phyloP scores from a whole-genome alignment of 2,329 filamentous ascomycete genomes.

The Alternaria brassicicola region DNA sequence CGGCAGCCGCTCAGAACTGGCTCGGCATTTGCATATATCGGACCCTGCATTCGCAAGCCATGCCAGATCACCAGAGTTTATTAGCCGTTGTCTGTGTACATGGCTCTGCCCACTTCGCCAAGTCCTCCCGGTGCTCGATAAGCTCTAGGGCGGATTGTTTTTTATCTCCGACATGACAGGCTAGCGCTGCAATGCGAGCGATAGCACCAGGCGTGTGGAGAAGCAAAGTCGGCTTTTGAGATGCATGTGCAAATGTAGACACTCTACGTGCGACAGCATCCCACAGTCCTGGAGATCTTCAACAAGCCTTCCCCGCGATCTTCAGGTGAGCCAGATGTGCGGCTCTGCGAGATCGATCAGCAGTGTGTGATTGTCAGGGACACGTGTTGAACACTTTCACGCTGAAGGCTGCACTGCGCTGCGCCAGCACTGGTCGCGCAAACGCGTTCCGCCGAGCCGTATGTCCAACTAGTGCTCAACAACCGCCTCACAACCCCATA shows the following conservation, averaged over 20 bases:
- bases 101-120: conserved; percentile 17
- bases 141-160: conserved; percentile 9
- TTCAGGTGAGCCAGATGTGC: conserved; percentile 27
- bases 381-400: conserved; percentile 12
- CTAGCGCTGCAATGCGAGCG: conserved; percentile 8
- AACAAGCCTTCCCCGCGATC: conserved; percentile 26
- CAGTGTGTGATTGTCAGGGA: conserved; percentile 9
- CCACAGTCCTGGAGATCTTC: conserved; percentile 30
- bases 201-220: conserved; percentile 11
- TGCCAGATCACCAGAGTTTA: conserved; percentile 22
- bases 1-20: conserved; percentile 1
- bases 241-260: conserved; percentile 3
- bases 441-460: neutral
- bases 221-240: conserved; percentile 12
- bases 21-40: conserved; percentile 19
- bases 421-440: neutral
- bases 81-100: conserved; percentile 24
- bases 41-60: conserved; percentile 29
- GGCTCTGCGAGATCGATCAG: conserved; percentile 25
- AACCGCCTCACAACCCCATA: neutral
- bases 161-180: conserved; percentile 26
- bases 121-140: conserved; percentile 17
- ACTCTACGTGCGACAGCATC: conserved; percentile 16
- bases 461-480: conserved; percentile 1
- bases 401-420: neutral